Base-by-base conservation (phyloP, 2,329 filamentous ascomycete species). In the Neonectria sp. region DNA sequence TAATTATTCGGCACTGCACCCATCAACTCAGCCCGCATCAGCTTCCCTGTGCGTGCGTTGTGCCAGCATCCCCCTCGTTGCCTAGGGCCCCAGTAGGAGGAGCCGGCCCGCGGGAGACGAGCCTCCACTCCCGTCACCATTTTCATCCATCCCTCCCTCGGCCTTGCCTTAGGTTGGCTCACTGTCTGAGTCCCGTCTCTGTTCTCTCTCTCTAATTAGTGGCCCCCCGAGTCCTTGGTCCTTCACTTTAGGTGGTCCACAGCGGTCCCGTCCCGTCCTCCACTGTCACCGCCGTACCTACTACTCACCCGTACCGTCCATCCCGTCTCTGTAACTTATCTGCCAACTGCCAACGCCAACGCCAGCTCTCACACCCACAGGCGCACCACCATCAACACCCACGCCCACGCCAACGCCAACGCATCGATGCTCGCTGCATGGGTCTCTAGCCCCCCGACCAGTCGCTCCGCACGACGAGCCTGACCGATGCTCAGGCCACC, bases 351-450 rank as follows among this genome's bases (percentile, higher is more conserved):
- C 71, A 68, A 68, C 69, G 40, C 68, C 65, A 72, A 74, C 73
- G 73, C 74, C 61, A 46, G 55, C 67, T 79, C 81, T 82, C 83
- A 80, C 82, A 53, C 67, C 57, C 29, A 33, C 60, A 63, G 40
- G 15, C 45, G 52, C 55, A 56, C 67, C 58, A 56, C 60, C 55
- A 40, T 64, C 70, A 58, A 65, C 66, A 63, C 67, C 69, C 73
- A 70, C 31, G 21, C 21, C 21, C 21, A 35, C 69, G 61, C 68
- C 67, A 68, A 72, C 75, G 81, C 82, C 83, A 84, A 81, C 83
- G 80, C 82, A 83, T 84, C 83, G 79, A 85, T 84, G 82, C 80
- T 79, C 77, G 77, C 78, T 83, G 81, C 82, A 82, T 83, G 81
- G 80, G 79, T 80, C 77, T 81, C 71, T 80, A 78, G 78, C 77